Percentiles rank a stretch among this genome's conserved stretches.
phyloP scores from a whole-genome alignment of 805 yeast species.

The Kregervanrija pseudodelftensis region DNA sequence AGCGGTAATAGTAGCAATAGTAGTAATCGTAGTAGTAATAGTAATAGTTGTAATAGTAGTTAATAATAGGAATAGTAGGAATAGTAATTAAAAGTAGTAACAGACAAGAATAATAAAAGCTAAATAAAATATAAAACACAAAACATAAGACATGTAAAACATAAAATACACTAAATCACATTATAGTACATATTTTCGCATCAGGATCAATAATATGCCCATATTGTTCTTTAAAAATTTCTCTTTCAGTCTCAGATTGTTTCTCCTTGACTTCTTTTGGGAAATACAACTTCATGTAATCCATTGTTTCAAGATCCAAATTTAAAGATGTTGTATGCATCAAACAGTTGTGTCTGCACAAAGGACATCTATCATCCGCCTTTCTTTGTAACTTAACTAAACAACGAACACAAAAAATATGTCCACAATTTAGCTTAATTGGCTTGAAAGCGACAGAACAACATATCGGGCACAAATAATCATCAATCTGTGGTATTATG shows the following conservation, averaged over 20 bases:
- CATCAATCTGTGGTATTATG: constrained; percentile 67
- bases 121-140: not conserved
- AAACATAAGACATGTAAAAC: not conserved
- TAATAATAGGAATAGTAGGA: not conserved
- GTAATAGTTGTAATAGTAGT: no score
- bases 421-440: constrained; percentile 54
- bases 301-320: constrained; percentile 47
- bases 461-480: constrained; percentile 70
- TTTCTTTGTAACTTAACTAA: constrained; percentile 59
- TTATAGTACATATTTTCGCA: constrained; percentile 21
- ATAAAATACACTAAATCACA: constrained; percentile 7
- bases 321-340: constrained; percentile 51
- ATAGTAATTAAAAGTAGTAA: not conserved
- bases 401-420: constrained; percentile 68
- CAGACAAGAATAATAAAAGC: not conserved
- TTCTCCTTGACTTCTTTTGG: constrained; percentile 63
- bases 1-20: no score
- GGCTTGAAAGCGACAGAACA: constrained; percentile 67
- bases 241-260: constrained; percentile 45
- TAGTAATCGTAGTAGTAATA: no score
- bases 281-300: constrained; percentile 50
- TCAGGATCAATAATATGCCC: constrained; percentile 26
- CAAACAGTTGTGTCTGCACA: constrained; percentile 53
- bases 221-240: constrained; percentile 36
- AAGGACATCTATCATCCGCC: constrained; percentile 55